Base-by-base conservation (phyloP, 441 rosid species). In the Biscutella laevigata region DNA sequence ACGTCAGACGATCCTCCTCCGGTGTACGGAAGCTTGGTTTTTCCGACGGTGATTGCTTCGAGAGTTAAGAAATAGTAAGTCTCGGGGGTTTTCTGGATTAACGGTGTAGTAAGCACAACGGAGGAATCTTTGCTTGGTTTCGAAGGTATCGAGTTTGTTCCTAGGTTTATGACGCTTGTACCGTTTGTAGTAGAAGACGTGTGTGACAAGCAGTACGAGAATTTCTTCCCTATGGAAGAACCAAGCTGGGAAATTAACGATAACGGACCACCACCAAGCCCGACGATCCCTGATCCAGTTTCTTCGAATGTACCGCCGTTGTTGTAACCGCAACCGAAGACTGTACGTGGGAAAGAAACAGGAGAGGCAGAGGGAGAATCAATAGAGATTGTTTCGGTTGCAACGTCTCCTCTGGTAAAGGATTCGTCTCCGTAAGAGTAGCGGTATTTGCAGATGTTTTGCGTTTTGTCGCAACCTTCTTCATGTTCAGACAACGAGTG, bases 311-410 rank as follows among this genome's bases (percentile, higher is more conserved):
- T 29, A 4, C 66, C 70, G 3, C 53, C 44, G 15, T 76, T 74
- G 19, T 70, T 33, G 26, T 70, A 59, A 1, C 80, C 76, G 30
- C 79, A 80, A 12, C 83, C 86, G 12, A 77, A 75, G 21, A 61
- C 20, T n/a, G 66, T 37, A 3, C 29, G 10, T 0, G 71, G 67
- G 36, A 75, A 56, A 10, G 63, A 13, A 20, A 35, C 30, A 0
- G 51, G 57, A 16, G 32, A 41, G 27, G 71, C 71, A 8, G 57
- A 45, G 26, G 58, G 19, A n/a, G 79, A 64, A 1, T 37, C 69
- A 0, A 80, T 30, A 6, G 60, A 42, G 36, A 77, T 9, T 2
- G 75, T 75, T 38, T 77, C 81, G 0, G 51, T 49, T 14, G 79
- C 59, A 0, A 76, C 25, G 14, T 64, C 58, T 25, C 82, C 80